These are phyloP conservation scores for Peltaster fructicola DNA, from an alignment of 2,329 filamentous ascomycete genomes.

Conservation along the genomic window DNA sequence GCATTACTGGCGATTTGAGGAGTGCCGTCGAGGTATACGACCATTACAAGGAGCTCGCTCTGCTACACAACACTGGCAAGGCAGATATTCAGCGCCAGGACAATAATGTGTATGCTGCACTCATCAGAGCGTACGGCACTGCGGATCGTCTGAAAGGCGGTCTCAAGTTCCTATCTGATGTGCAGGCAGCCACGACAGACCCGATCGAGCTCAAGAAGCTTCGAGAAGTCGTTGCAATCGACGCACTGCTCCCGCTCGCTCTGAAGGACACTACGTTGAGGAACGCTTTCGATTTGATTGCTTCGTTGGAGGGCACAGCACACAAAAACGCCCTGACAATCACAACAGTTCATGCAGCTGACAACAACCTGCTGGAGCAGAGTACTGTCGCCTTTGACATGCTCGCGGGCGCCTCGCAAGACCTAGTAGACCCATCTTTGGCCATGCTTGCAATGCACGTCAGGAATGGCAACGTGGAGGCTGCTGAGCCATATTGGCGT, in stretches of 20 bases:
- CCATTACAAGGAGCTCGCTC: conserved; percentile 78
- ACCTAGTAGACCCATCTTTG: conserved; percentile 42
- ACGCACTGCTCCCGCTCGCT: conserved; percentile 65
- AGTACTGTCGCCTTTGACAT: conserved; percentile 41
- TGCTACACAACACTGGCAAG: conserved; percentile 61
- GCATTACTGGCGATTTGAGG: conserved; percentile 58
- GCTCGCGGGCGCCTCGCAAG: conserved; percentile 30
- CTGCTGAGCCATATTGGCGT: conserved; percentile 66
- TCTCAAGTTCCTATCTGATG: conserved; percentile 67
- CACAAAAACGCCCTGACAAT: conserved; percentile 49
- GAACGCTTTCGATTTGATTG: conserved; percentile 57
- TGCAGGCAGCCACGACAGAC: conserved; percentile 40
- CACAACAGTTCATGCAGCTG: conserved; percentile 63
- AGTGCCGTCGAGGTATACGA: conserved; percentile 92
- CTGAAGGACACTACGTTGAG: conserved; percentile 51
- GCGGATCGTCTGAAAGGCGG: conserved; percentile 68
- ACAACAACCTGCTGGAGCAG: conserved; percentile 51
- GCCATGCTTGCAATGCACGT: conserved; percentile 77
- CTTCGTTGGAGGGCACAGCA: conserved; percentile 39
- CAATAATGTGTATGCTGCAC: conserved; percentile 70
- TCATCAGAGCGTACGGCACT: conserved; percentile 75
- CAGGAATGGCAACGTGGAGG: conserved; percentile 60
- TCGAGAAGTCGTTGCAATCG: conserved; percentile 51
- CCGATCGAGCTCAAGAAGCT: conserved; percentile 29
- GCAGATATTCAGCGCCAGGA: conserved; percentile 56